Evolutionary conservation across 1,284 basidiomycete genomes (phyloP).

Genomic region (Inonotus hispidus): DNA sequence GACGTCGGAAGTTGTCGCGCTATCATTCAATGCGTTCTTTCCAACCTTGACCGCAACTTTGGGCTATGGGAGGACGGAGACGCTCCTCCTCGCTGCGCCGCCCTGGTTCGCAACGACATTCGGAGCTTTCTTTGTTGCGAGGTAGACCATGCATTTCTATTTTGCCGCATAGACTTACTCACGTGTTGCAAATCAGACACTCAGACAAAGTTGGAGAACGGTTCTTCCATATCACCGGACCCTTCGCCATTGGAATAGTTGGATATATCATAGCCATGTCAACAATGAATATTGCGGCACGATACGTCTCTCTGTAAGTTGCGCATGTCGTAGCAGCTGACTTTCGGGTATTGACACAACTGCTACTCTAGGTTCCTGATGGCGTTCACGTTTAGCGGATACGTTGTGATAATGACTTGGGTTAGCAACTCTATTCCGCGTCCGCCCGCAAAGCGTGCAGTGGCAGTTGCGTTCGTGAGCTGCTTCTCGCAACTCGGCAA

Average conservation of each 20-base stretch:
- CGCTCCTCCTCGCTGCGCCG: constrained; percentile 25
- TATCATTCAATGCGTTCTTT: constrained; percentile 30
- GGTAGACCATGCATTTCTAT: constrained; percentile 3
- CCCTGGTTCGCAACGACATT: constrained; percentile 20
- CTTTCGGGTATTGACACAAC: background rate
- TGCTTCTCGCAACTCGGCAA: constrained; percentile 29
- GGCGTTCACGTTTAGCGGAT: constrained; percentile 30
- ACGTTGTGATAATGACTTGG: constrained; percentile 35
- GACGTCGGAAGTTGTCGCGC: constrained; percentile 22
- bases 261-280: constrained; percentile 41
- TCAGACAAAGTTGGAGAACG: constrained; percentile 33
- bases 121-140: constrained; percentile 15
- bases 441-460: constrained; percentile 36
- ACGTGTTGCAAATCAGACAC: constrained; percentile 20
- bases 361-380: constrained; percentile 27
- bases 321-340: background rate
- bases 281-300: constrained; percentile 33
- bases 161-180: background rate
- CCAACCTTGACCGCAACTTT: constrained; percentile 27
- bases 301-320: constrained; percentile 35
- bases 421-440: constrained; percentile 32
- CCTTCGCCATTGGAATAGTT: constrained; percentile 32
- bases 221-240: constrained; percentile 36
- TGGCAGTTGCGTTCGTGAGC: constrained; percentile 35
- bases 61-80: constrained; percentile 24